These are phyloP conservation scores for Neurospora tetraspora DNA, from an alignment of 495 filamentous ascomycete species.

Conservation along the genomic window DNA sequence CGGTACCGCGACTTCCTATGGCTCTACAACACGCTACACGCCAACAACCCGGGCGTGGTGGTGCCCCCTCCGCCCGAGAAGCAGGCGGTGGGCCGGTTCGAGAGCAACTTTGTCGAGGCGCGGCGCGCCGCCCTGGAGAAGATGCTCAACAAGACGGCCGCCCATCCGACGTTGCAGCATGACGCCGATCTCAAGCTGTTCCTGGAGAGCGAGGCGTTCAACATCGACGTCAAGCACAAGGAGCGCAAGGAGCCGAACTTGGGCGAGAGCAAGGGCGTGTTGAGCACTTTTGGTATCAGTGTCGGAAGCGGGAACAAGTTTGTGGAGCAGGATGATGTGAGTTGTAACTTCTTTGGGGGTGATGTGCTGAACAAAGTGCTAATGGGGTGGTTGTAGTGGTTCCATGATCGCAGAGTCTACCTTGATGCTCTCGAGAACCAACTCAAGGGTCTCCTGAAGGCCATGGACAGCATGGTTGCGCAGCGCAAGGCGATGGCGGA, in stretches of 20 bases:
- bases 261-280: conserved; percentile 85
- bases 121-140: conserved; percentile 82
- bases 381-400: conserved; percentile 53
- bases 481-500: conserved; percentile 90
- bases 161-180: conserved; percentile 84
- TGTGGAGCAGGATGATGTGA: conserved; percentile 93
- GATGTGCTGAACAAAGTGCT: neutral
- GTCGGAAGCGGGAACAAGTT: conserved; percentile 74
- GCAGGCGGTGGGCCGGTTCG: conserved; percentile 92
- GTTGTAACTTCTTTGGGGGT: conserved; percentile 18
- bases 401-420: conserved; percentile 90
- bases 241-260: conserved; percentile 81
- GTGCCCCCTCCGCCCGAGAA: conserved; percentile 97
- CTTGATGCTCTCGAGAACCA: conserved; percentile 92
- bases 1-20: conserved; percentile 95
- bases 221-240: conserved; percentile 94
- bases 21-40: conserved; percentile 90
- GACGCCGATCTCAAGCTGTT: conserved; percentile 93
- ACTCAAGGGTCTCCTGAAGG: conserved; percentile 85
- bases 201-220: conserved; percentile 90
- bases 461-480: conserved; percentile 80
- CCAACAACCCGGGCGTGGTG: conserved; percentile 88
- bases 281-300: conserved; percentile 71
- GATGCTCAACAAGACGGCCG: conserved; percentile 92
- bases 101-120: conserved; percentile 92